A percentile compares a stretch with the other conserved stretches of the same genome.
Evolutionary conservation across 2,329 filamentous ascomycete genomes (phyloP).

Genomic region (Geoglossum cookeanum): DNA sequence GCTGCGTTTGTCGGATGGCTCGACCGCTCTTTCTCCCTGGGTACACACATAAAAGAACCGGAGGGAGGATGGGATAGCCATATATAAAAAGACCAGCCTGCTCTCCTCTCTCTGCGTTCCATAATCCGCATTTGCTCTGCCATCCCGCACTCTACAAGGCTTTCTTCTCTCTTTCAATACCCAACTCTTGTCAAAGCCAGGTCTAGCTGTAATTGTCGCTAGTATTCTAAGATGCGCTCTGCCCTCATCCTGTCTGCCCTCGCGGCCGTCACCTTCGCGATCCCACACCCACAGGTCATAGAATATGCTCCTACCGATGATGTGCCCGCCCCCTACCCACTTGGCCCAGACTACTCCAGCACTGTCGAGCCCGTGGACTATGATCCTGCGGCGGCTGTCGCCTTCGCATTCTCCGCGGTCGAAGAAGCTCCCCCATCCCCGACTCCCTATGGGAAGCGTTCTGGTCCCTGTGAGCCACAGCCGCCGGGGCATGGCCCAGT

Average conservation of each 20-base stretch:
- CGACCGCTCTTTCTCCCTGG: too few relatives aligned
- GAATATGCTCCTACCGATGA: not conserved
- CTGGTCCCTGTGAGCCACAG: slow-evolving; percentile 10
- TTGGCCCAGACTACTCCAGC: not conserved
- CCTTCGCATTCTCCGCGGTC: not conserved
- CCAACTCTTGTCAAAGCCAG: not conserved
- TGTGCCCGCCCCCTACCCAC: not conserved
- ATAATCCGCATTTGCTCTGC: too few relatives aligned
- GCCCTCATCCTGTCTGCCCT: not conserved
- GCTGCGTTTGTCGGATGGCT: too few relatives aligned
- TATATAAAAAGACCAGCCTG: too few relatives aligned
- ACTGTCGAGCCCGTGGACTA: not conserved
- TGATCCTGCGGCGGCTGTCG: not conserved
- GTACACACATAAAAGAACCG: too few relatives aligned
- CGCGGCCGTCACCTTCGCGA: not conserved
- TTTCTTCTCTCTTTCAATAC: too few relatives aligned
- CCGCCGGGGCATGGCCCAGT: slow-evolving; percentile 16
- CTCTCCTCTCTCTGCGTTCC: too few relatives aligned
- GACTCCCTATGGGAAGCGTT: not conserved
- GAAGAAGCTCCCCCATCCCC: not conserved
- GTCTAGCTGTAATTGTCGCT: not conserved
- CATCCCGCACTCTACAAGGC: too few relatives aligned
- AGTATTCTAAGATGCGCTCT: not conserved
- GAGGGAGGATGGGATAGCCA: too few relatives aligned
- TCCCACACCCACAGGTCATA: not conserved